Evolutionary conservation across 306 rosid species (phyloP), one percentile per base, ranked within the genome.

Genomic region (Fragaria nilgerrensis): DNA sequence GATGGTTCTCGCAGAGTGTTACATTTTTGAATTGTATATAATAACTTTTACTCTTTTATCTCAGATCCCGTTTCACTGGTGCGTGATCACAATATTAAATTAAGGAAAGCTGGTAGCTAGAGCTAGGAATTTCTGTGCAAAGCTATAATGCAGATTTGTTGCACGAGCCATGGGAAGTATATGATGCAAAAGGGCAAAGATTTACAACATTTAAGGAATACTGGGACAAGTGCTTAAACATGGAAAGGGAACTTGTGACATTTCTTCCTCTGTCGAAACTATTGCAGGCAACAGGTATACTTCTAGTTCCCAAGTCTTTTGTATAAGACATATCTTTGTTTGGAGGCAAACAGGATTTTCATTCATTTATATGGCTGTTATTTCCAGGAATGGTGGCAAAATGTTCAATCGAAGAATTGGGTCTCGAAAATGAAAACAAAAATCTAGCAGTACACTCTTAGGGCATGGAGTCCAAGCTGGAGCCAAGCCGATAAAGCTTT

Each of bases 391-490:
- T 75, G 3, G 55, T 86, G 32, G 56, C 53, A 41, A 81, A 55
- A 53, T 85, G 86, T 84, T 88, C 89, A 58, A 43, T 90, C 52
- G 89, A 84, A 72, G 93, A 89, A 65, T 84, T 95, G 71, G 93
- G 89, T 47, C 98, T 95, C 13, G 99, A 95, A 87, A 86, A 92
- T 37, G 97, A 89, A 72, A 81, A 16, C 96, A 95, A 79, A 92
- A 89, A 64, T 77, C 97, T 36, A 95, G 99, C 89, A 95, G 92
- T 67, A 97, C 97, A 19, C 83, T 95, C 63, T 78, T 95, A 74
- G 93, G 94, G 91, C 96, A 67, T 95, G 99, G 99, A 86, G 93
- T 20, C 99, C 99, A 0, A 96, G 99, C 70, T 95, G 99, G 97
- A 87, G 91, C 82, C 87, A 85, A 72, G 97, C 88, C 13, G 92